Evolutionary conservation across 2,329 filamentous ascomycete species (phyloP).

Genomic region (Pseudonectria foliicola): DNA sequence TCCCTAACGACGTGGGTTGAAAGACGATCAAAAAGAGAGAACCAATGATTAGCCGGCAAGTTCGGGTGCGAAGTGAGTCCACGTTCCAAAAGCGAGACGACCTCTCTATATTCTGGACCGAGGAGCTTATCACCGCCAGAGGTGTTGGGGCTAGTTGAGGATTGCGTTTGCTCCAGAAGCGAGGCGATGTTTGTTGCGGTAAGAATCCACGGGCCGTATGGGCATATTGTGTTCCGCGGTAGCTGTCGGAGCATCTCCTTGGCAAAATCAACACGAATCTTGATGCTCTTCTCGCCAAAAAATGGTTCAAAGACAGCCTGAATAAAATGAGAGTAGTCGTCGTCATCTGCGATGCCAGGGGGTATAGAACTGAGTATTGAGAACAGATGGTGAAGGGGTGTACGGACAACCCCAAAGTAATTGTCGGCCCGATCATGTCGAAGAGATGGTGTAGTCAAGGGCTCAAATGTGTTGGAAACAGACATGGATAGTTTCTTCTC

Average conservation of each 20-base stretch:
- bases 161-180: conserved; percentile 31
- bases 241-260: conserved; percentile 44
- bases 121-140: conserved; percentile 36
- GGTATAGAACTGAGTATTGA: conserved; percentile 49
- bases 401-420: conserved; percentile 42
- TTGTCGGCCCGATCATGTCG: conserved; percentile 47
- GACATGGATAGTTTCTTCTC: conserved; percentile 50
- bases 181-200: conserved; percentile 39
- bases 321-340: conserved; percentile 39
- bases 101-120: conserved; percentile 63
- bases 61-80: conserved; percentile 46
- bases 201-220: conserved; percentile 46
- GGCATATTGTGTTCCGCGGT: conserved; percentile 37
- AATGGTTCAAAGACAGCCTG: conserved; percentile 51
- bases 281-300: conserved; percentile 41
- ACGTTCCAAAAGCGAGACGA: conserved; percentile 59
- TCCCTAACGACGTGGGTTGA: conserved; percentile 51
- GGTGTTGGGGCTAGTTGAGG: conserved; percentile 14
- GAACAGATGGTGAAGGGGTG: conserved; percentile 60
- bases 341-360: conserved; percentile 39
- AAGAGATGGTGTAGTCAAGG: conserved; percentile 60
- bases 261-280: conserved; percentile 38
- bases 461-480: conserved; percentile 50
- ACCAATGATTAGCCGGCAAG: conserved; percentile 41
- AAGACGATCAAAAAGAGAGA: conserved; percentile 50